phyloP scores from a whole-genome alignment of 1,139 yeast species.

The Hyphopichia pseudoburtonii region DNA sequence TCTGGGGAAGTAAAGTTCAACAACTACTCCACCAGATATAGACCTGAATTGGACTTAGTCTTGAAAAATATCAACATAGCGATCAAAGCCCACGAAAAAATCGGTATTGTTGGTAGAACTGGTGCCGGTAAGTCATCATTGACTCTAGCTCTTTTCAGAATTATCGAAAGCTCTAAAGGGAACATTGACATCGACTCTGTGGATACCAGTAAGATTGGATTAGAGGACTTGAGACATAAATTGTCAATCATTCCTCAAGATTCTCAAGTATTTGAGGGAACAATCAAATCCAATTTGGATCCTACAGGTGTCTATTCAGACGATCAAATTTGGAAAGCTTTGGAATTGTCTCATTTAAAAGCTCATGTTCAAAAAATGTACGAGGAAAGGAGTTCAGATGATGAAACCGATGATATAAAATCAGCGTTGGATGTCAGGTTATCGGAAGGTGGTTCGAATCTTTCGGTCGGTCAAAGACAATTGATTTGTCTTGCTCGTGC shows the following conservation, averaged over 20 bases:
- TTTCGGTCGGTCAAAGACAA: constrained; percentile 91
- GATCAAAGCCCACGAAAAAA: constrained; percentile 75
- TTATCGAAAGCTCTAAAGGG: constrained; percentile 79
- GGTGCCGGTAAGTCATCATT: constrained; percentile 97
- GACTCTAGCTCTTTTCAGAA: constrained; percentile 84
- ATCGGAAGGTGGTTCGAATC: constrained; percentile 81
- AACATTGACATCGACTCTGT: constrained; percentile 71
- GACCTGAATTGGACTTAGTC: constrained; percentile 81
- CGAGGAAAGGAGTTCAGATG: constrained; percentile 28
- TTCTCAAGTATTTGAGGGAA: constrained; percentile 93
- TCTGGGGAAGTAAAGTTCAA: constrained; percentile 70
- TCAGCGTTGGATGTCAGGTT: constrained; percentile 64
- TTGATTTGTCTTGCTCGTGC: constrained; percentile 91
- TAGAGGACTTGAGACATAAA: constrained; percentile 78
- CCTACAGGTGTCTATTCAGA: constrained; percentile 72
- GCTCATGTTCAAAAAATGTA: constrained; percentile 67
- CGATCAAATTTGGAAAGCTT: constrained; percentile 80
- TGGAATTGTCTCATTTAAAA: constrained; percentile 83
- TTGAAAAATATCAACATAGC: constrained; percentile 68
- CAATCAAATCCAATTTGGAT: constrained; percentile 84
- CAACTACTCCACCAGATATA: constrained; percentile 79
- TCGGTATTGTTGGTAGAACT: constrained; percentile 94
- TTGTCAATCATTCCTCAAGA: constrained; percentile 95
- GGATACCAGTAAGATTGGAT: constrained; percentile 70
- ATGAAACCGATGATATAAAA: constrained; percentile 16